phyloP scores from a whole-genome alignment of 495 filamentous ascomycete species.

The Beverwykella pulmonaria region DNA sequence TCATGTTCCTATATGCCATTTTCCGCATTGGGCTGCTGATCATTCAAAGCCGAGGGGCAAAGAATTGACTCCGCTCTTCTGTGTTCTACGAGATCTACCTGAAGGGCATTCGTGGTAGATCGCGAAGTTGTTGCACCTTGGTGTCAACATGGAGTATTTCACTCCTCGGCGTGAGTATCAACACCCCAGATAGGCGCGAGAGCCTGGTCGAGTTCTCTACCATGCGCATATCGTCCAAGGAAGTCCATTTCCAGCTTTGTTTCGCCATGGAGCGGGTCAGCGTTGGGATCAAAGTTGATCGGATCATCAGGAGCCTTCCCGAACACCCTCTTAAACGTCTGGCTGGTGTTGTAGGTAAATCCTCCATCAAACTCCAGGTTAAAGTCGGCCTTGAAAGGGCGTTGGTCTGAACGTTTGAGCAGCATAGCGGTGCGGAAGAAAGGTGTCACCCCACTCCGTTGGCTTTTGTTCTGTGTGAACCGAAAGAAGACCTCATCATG shows the following conservation, averaged over 20 bases:
- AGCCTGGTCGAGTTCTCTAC: not conserved
- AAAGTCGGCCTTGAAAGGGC: conserved; percentile 2
- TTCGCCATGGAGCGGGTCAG: not conserved
- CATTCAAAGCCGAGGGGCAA: too few species aligned
- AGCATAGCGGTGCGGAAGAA: conserved; percentile 10
- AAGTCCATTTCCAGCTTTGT: not conserved
- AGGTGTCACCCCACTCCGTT: not conserved
- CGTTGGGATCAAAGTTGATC: not conserved
- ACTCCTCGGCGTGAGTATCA: not conserved
- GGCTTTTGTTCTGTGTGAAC: conserved; percentile 8
- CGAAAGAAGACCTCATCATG: not conserved
- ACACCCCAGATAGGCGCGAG: conserved; percentile 9
- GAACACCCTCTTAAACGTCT: conserved; percentile 5
- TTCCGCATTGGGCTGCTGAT: too few species aligned
- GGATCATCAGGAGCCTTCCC: conserved; percentile 5
- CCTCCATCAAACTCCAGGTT: not conserved
- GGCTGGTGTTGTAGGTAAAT: conserved; percentile 5
- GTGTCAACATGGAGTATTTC: too few species aligned
- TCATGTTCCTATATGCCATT: too few species aligned
- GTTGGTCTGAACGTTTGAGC: not conserved
- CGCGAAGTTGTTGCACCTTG: too few species aligned
- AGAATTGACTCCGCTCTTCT: too few species aligned
- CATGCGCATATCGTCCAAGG: not conserved
- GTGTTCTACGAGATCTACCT: too few species aligned
- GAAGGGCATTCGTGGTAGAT: too few species aligned